A percentile compares a stretch with the other conserved stretches of the same genome.
Evolutionary conservation across 1,284 basidiomycete genomes (phyloP).

Genomic region (Cutaneotrichosporon spelunceum): DNA sequence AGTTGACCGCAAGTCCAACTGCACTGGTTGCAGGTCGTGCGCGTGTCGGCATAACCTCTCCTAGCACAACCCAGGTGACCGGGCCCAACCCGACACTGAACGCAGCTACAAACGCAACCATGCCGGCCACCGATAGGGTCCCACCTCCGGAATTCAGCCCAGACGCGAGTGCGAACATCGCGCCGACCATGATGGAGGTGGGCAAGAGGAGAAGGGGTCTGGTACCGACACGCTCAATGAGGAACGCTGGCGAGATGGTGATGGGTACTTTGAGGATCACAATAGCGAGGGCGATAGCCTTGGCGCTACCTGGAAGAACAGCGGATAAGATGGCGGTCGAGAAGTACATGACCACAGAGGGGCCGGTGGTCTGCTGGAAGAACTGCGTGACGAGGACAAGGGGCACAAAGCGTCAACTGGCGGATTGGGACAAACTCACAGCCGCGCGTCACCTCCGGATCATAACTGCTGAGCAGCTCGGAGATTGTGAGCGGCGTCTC

Average conservation of each 20-base stretch:
- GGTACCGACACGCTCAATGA: slow-evolving; percentile 45
- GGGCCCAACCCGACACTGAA: slow-evolving; percentile 45
- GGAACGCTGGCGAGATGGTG: slow-evolving; percentile 52
- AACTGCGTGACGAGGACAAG: slow-evolving; percentile 41
- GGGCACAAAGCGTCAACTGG: slow-evolving; percentile 27
- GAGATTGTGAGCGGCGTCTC: slow-evolving; percentile 27
- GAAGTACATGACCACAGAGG: slow-evolving; percentile 51
- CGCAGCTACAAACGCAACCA: slow-evolving; percentile 35
- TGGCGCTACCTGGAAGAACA: slow-evolving; percentile 42
- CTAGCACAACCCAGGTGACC: slow-evolving; percentile 44
- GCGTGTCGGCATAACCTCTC: slow-evolving; percentile 40
- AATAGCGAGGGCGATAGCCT: slow-evolving; percentile 43
- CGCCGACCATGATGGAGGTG: slow-evolving; percentile 28
- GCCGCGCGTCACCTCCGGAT: slow-evolving; percentile 15
- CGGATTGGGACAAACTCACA: slow-evolving; percentile 1
- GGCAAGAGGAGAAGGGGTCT: slow-evolving; percentile 34
- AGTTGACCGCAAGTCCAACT: slow-evolving; percentile 42
- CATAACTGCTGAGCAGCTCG: slow-evolving; percentile 32
- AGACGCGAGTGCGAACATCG: slow-evolving; percentile 30
- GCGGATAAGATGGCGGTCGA: slow-evolving; percentile 49
- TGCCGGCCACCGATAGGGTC: slow-evolving; percentile 26
- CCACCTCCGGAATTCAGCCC: slow-evolving; percentile 35
- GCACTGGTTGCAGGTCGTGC: slow-evolving; percentile 38
- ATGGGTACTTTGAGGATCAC: slow-evolving; percentile 50
- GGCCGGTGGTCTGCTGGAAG: slow-evolving; percentile 42